phyloP scores from a whole-genome alignment of 192 early-diverging fungal genomes.

The Haplosporangium gracile region DNA sequence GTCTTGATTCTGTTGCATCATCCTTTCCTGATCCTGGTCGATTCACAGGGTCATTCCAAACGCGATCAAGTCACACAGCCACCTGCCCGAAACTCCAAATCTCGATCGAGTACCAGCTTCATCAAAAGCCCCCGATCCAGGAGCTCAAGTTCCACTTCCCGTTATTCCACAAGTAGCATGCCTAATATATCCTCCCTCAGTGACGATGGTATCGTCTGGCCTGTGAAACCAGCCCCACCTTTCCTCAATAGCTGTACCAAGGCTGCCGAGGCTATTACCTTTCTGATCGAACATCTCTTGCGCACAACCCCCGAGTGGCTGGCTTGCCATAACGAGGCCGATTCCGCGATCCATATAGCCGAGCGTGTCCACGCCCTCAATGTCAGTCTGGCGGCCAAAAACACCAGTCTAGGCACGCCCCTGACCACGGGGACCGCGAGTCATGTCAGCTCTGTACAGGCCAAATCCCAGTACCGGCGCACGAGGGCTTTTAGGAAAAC shows the following conservation, averaged over 20 bases:
- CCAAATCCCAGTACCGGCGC: conserved; percentile 14
- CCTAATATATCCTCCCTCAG: neutral
- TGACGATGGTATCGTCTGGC: neutral
- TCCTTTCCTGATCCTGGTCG: conserved; percentile 42
- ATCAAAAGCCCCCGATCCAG: conserved; percentile 30
- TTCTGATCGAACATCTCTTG: conserved; percentile 45
- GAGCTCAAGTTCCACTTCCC: conserved; percentile 27
- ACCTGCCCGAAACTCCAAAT: conserved; percentile 12
- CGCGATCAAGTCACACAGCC: neutral
- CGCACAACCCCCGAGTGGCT: conserved; percentile 50
- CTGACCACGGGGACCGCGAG: neutral
- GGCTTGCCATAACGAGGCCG: conserved; percentile 45
- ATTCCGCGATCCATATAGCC: conserved; percentile 46
- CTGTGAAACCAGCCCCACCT: conserved; percentile 17
- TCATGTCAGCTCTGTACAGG: conserved; percentile 10
- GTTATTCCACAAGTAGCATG: neutral
- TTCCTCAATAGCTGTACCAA: conserved; percentile 54
- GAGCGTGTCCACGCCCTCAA: conserved; percentile 45
- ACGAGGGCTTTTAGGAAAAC: conserved; percentile 26
- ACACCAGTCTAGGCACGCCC: neutral
- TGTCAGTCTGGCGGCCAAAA: conserved; percentile 8
- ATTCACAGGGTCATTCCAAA: conserved; percentile 23
- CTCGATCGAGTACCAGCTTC: conserved; percentile 16
- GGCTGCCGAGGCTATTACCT: conserved; percentile 49
- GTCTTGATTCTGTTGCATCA: conserved; percentile 51